Conservation (phyloP, 352 stramenopile genomes). For the Phytophthora niederhauseri region DNA sequence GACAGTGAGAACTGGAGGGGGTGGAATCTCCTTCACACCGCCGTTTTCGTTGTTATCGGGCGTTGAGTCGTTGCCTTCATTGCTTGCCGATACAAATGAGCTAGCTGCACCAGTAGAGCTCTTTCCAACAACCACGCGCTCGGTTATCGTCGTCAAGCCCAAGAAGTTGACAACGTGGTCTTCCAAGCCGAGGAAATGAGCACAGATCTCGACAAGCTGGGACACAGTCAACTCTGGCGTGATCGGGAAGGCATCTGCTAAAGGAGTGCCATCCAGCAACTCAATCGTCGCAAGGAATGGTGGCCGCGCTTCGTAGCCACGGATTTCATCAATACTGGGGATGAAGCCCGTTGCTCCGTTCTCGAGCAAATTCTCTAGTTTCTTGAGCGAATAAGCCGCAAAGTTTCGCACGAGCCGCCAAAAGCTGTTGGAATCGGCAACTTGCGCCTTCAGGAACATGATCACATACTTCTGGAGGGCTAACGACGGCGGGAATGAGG, state of each 20-base stretch:
- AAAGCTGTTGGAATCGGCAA: constrained; percentile 71
- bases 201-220: constrained; percentile 93
- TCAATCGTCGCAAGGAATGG: constrained; percentile 95
- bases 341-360: constrained; percentile 93
- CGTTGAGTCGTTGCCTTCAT: constrained; percentile 36
- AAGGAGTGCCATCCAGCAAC: constrained; percentile 90
- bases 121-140: constrained; percentile 39
- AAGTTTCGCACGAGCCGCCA: constrained; percentile 88
- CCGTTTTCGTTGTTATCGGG: constrained; percentile 26
- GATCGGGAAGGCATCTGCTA: constrained; percentile 93
- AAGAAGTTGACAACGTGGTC: constrained; percentile 87
- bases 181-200: constrained; percentile 91
- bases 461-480: constrained; percentile 92
- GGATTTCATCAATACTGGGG: constrained; percentile 93
- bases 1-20: constrained; percentile 23
- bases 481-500: constrained; percentile 90
- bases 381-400: constrained; percentile 91
- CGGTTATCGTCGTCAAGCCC: constrained; percentile 60
- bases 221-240: constrained; percentile 92
- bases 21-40: constrained; percentile 18
- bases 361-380: constrained; percentile 90
- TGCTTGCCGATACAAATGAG: constrained; percentile 42
- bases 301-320: constrained; percentile 92
- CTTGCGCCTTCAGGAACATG: constrained; percentile 90
- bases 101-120: constrained; percentile 31